These are phyloP conservation scores for Cladosporium sp. DNA, from an alignment of 2,329 filamentous ascomycete genomes.

Conservation along the genomic window DNA sequence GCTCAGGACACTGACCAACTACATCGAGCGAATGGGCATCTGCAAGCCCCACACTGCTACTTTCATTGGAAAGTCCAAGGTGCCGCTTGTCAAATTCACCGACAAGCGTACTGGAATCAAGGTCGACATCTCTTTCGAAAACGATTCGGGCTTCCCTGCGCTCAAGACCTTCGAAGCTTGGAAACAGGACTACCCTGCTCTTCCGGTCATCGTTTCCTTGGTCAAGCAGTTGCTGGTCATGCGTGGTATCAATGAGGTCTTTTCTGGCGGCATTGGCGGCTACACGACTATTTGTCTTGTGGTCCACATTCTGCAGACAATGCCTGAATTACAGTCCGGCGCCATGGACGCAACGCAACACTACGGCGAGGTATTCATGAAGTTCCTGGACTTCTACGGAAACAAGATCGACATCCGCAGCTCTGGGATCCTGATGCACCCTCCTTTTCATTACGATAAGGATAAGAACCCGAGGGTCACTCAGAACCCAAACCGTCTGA, in stretches of 20 bases:
- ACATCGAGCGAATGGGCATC: slow-evolving; percentile 55
- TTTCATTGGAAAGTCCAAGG: slow-evolving; percentile 56
- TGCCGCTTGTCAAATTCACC: slow-evolving; percentile 88
- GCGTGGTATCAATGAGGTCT: slow-evolving; percentile 86
- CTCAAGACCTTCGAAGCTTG: slow-evolving; percentile 76
- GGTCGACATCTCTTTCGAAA: slow-evolving; percentile 94
- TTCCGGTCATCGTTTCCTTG: slow-evolving; percentile 80
- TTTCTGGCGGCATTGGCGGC: slow-evolving; percentile 84
- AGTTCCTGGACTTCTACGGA: slow-evolving; percentile 88
- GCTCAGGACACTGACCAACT: slow-evolving; percentile 58
- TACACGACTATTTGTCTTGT: slow-evolving; percentile 94
- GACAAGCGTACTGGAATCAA: slow-evolving; percentile 74
- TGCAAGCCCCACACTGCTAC: slow-evolving; percentile 47
- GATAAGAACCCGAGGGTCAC: slow-evolving; percentile 44
- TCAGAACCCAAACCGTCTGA: slow-evolving; percentile 58
- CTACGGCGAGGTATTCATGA: slow-evolving; percentile 75
- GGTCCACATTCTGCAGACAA: slow-evolving; percentile 73
- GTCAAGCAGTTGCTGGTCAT: slow-evolving; percentile 93
- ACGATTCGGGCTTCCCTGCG: slow-evolving; percentile 73
- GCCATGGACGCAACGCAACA: slow-evolving; percentile 58
- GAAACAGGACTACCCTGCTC: slow-evolving; percentile 74
- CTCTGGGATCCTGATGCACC: slow-evolving; percentile 71
- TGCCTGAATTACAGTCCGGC: slow-evolving; percentile 64
- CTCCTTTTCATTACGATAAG: slow-evolving; percentile 74
- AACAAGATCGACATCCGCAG: slow-evolving; percentile 68